These are phyloP conservation scores for Podila minutissima DNA, from an alignment of 192 early-diverging fungal genomes.

Conservation along the genomic window DNA sequence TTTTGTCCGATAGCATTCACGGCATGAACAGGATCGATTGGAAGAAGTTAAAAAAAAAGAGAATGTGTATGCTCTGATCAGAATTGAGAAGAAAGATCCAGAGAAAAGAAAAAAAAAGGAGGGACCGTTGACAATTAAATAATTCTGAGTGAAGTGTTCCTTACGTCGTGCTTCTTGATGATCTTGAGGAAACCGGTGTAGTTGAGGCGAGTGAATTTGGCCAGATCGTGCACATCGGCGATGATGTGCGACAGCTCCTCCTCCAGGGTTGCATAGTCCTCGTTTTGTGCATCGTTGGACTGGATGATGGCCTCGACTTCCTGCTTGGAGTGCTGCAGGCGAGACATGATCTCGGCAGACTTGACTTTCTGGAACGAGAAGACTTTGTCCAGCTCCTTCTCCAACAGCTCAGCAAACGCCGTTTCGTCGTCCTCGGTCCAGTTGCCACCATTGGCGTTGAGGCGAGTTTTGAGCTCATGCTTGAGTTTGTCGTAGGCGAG, in stretches of 20 bases:
- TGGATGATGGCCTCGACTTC: conserved; percentile 71
- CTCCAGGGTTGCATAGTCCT: conserved; percentile 74
- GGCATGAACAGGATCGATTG: neutral
- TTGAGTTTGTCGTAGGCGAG: conserved; percentile 88
- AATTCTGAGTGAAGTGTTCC: neutral
- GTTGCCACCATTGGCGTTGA: conserved; percentile 41
- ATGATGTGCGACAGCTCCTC: conserved; percentile 80
- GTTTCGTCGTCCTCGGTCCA: conserved; percentile 90
- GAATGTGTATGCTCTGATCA: neutral
- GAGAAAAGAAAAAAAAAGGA: neutral
- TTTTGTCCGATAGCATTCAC: neutral
- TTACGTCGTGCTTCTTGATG: conserved; percentile 97
- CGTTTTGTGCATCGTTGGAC: conserved; percentile 57
- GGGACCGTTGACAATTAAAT: neutral
- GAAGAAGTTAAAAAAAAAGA: neutral
- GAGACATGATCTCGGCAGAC: conserved; percentile 77
- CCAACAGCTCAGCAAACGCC: conserved; percentile 85
- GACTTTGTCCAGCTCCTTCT: conserved; percentile 93
- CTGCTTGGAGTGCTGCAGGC: conserved; percentile 72
- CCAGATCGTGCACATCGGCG: conserved; percentile 84
- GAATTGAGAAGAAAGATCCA: neutral
- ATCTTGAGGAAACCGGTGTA: conserved; percentile 92
- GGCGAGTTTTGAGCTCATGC: conserved; percentile 76
- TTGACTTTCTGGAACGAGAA: conserved; percentile 81
- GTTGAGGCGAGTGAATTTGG: conserved; percentile 85